Base-by-base conservation (phyloP, 768 basidiomycete genomes). In the Imleria badia region DNA sequence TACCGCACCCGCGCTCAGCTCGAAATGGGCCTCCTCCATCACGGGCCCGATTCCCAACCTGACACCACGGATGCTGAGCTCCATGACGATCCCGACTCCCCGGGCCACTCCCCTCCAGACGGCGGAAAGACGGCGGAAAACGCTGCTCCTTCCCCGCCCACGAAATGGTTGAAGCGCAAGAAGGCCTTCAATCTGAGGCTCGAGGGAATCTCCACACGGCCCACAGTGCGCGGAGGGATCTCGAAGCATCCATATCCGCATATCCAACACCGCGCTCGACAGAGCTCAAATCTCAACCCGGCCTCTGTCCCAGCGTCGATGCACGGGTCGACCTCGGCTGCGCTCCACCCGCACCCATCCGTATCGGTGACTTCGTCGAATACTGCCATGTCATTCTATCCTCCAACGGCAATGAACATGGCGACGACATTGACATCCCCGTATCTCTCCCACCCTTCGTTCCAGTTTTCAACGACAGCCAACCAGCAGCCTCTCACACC, bases 1-100 rank as follows among this genome's bases (percentile, higher is more conserved):
- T 81, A 84, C 58, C 82, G 82, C 52, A 84, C 83, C 45, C 82
- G 85, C 38, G 81, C 81, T 17, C 74, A 76, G 46, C 78, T 87
- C 59, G 82, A 85, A 68, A 73, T 78, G 64, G 76, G 78, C 41
- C 60, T 75, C 55, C 49, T 68, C 64, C 46, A 64, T 29, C 59
- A 52, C 36, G 13, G n/a, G 6, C 54, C 48, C 45, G 54, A 55
- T 17, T 52, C 56, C 43, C 59, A 45, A 8, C 2, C 22, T 7
- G 55, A 62, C 30, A 22, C n/a, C 6, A 20, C 59, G 17, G 64
- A 60, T 20, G 10, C 33, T 20, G 55, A 55, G 45, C 52, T 54
- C 42, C 64, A 58, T 34, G 66, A 67, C 54, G 69, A 62, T 11
- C 42, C 67, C 0, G 57, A 56, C 30, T 50, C 65, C 23, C 57